These are phyloP conservation scores for Herpetomonas muscarum DNA, from an alignment of 208 protist genomes.

Conservation along the genomic window DNA sequence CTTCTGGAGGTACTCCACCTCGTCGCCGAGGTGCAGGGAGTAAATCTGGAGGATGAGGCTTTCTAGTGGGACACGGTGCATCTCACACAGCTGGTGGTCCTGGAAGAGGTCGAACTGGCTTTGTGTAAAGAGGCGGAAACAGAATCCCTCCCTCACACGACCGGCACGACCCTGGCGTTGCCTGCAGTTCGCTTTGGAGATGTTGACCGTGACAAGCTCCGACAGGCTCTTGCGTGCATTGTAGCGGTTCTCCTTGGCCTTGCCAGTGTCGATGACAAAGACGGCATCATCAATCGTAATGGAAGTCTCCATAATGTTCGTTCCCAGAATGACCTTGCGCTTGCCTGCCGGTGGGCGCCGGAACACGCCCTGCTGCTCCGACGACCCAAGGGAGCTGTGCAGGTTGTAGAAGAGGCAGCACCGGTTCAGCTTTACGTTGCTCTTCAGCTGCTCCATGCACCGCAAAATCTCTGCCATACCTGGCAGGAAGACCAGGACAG, in stretches of 20 bases:
- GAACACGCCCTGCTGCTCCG: slow-evolving; percentile 94
- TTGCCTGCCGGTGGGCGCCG: slow-evolving; percentile 72
- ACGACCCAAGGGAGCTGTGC: slow-evolving; percentile 90
- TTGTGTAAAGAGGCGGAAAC: slow-evolving; percentile 94
- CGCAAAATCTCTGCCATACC: slow-evolving; percentile 93
- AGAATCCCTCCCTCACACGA: slow-evolving; percentile 93
- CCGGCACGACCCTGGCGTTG: slow-evolving; percentile 96
- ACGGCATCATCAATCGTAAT: slow-evolving; percentile 98
- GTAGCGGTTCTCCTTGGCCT: slow-evolving; percentile 94
- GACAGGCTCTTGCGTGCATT: slow-evolving; percentile 77
- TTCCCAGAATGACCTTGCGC: slow-evolving; percentile 95
- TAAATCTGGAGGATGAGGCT: slow-evolving; percentile 94
- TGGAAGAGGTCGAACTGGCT: slow-evolving; percentile 75
- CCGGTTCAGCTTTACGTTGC: slow-evolving; percentile 39
- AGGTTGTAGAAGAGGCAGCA: slow-evolving; percentile 85
- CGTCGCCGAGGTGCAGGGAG: slow-evolving; percentile 79
- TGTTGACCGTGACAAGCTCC: slow-evolving; percentile 87
- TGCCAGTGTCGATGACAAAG: slow-evolving; percentile 97
- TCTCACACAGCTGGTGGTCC: slow-evolving; percentile 94
- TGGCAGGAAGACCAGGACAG: slow-evolving; percentile 96
- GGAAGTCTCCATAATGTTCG: slow-evolving; percentile 98
- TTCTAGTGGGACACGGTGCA: slow-evolving; percentile 94
- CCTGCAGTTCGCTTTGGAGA: slow-evolving; percentile 92
- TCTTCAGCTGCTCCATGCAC: slow-evolving; percentile 83
- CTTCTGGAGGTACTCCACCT: slow-evolving; percentile 87